These are phyloP conservation scores for Aspergillus texensis DNA, from an alignment of 2,329 filamentous ascomycete species.

Conservation along the genomic window DNA sequence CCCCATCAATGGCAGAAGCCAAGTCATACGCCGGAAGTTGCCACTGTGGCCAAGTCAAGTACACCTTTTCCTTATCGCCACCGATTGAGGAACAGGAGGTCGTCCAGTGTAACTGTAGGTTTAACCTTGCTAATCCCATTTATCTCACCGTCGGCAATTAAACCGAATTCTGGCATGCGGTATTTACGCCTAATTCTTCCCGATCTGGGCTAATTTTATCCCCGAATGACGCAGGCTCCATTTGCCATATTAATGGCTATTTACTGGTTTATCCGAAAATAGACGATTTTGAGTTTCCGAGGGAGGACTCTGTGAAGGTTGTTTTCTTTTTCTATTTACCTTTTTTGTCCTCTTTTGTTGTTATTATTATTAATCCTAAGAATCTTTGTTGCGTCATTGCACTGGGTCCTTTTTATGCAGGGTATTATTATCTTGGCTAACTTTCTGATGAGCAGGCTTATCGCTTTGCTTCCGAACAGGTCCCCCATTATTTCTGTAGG, in stretches of 20 bases:
- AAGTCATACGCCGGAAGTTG: slow-evolving; percentile 21
- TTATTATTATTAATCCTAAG: neutral
- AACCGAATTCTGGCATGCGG: neutral
- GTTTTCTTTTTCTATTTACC: neutral
- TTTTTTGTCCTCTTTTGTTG: neutral
- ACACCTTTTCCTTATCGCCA: slow-evolving; percentile 19
- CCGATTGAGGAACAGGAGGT: slow-evolving; percentile 22
- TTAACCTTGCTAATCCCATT: too few species aligned
- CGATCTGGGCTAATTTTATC: neutral
- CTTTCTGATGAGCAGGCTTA: slow-evolving; percentile 23
- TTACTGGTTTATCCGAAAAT: slow-evolving; percentile 30
- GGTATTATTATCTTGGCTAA: too few species aligned
- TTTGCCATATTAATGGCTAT: slow-evolving; percentile 35
- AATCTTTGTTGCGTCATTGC: neutral
- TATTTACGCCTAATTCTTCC: neutral
- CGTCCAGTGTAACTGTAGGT: slow-evolving; percentile 24
- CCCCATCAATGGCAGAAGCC: neutral
- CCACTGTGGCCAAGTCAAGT: slow-evolving; percentile 27
- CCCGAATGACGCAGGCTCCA: slow-evolving; percentile 27
- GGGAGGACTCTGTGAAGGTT: slow-evolving; percentile 27
- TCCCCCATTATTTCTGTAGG: slow-evolving; percentile 34
- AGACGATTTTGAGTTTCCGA: slow-evolving; percentile 24
- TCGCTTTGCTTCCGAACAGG: slow-evolving; percentile 27
- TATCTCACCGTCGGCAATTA: neutral
- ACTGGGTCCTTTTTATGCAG: too few species aligned